Evolutionary conservation across 2,329 filamentous ascomycete genomes (phyloP).

Genomic region (Colletotrichum australisinense): DNA sequence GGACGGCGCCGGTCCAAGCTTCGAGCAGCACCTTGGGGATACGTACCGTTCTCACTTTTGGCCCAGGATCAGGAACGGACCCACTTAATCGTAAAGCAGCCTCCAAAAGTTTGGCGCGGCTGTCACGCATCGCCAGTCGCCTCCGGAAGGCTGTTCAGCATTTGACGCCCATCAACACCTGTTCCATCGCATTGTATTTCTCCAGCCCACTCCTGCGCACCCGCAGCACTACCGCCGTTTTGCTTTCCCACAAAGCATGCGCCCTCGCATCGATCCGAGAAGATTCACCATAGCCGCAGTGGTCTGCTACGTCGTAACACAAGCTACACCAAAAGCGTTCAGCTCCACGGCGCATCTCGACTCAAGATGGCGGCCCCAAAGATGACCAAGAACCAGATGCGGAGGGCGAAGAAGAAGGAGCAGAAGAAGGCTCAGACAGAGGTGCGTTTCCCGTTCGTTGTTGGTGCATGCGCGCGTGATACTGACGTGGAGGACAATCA

Average conservation of each 20-base stretch:
- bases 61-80: neutral
- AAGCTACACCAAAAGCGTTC: slow-evolving; percentile 38
- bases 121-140: slow-evolving; percentile 28
- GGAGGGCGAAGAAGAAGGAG: slow-evolving; percentile 94
- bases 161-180: neutral
- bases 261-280: slow-evolving; percentile 48
- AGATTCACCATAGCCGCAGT: slow-evolving; percentile 47
- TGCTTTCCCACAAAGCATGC: slow-evolving; percentile 27
- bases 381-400: slow-evolving; percentile 93
- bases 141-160: slow-evolving; percentile 16
- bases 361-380: slow-evolving; percentile 73
- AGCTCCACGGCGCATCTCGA: slow-evolving; percentile 33
- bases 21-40: neutral
- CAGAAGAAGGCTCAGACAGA: slow-evolving; percentile 77
- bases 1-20: neutral
- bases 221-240: neutral
- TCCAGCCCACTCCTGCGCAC: neutral
- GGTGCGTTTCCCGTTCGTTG: slow-evolving; percentile 47
- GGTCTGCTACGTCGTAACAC: slow-evolving; percentile 50
- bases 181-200: neutral
- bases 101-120: slow-evolving; percentile 36
- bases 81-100: slow-evolving; percentile 29
- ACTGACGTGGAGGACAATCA: slow-evolving; percentile 13
- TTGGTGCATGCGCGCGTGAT: neutral
- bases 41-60: neutral